phyloP scores from a whole-genome alignment of 2,329 filamentous ascomycete genomes.

The Penicillium sp. region DNA sequence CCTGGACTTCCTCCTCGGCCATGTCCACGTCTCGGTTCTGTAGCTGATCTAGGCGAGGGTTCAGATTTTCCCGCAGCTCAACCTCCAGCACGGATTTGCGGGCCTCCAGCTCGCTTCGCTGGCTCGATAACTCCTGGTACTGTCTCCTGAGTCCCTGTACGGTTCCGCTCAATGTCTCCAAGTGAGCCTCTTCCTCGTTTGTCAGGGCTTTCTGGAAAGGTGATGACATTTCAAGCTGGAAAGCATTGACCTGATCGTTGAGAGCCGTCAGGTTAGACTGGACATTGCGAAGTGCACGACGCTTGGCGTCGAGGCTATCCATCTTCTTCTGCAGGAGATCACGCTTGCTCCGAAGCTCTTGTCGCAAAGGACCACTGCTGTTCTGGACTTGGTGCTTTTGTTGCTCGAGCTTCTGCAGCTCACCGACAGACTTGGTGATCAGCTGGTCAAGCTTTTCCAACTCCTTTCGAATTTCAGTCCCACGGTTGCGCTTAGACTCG shows the following conservation, averaged over 20 bases:
- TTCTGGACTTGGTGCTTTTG: conserved; percentile 75
- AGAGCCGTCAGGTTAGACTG: conserved; percentile 76
- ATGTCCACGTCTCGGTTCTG: conserved; percentile 73
- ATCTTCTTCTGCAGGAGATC: conserved; percentile 72
- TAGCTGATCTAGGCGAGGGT: conserved; percentile 84
- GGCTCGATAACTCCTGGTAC: conserved; percentile 73
- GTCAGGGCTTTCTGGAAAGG: conserved; percentile 92
- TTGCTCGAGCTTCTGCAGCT: conserved; percentile 81
- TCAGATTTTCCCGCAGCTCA: conserved; percentile 85
- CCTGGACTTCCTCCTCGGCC: conserved; percentile 60
- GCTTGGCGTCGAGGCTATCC: conserved; percentile 73
- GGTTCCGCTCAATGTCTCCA: conserved; percentile 70
- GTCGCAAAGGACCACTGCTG: conserved; percentile 77
- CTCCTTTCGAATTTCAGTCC: conserved; percentile 67
- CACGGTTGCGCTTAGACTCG: conserved; percentile 67
- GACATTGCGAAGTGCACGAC: conserved; percentile 65
- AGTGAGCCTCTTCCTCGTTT: conserved; percentile 76
- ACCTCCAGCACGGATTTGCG: conserved; percentile 83
- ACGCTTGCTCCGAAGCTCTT: conserved; percentile 76
- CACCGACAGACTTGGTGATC: conserved; percentile 82
- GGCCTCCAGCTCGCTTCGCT: conserved; percentile 75
- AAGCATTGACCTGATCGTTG: conserved; percentile 72
- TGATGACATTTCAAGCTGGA: conserved; percentile 78
- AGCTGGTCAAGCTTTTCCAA: conserved; percentile 83
- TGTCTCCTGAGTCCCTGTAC: conserved; percentile 76